Base-by-base conservation (phyloP, 139 green algal species). In the Auxenochlorella protothecoides region DNA sequence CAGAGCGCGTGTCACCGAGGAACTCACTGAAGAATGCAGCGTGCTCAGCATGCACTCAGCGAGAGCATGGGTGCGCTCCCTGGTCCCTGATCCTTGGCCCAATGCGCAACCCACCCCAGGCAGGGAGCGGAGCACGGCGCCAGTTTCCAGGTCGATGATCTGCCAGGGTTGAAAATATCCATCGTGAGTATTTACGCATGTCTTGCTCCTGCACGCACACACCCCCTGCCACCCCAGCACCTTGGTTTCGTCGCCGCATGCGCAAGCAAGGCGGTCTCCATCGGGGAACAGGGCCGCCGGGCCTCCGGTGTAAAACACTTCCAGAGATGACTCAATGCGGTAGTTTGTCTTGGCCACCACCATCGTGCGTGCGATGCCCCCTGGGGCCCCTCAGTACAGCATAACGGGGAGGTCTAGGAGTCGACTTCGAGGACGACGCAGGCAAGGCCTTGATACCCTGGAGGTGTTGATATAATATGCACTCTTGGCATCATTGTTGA, bases 281-380 rank as follows among this genome's bases (percentile, higher is more conserved):
- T 92, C 84, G 0, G 62, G 55, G 0, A 80, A 91, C 0, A 95
- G 62, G 4, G 76, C 63, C 6, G 89, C 80, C 11, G 80, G 65
- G 9, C 91, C 92, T 53, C 91, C 91, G 6, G 92, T 96, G 73
- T 93, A 97, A 54, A 97, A 97, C 0, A 90, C 87, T 65, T 96
- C 84, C 3, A 97, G 76, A 44, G 27, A 44, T 44, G 27, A 44
- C 27, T 44, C 27, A 0, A 87, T 74, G 15, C 79, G 65, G 72
- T 96, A 97, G 5, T 80, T 89, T 2, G 75, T 67, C 74, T 97
- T 97, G 12, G 65, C 27, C 5, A 16, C 4, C 13, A 59, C 59
- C 55, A 77, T 75, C n/a, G 59, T 44, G 27, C 27, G 27, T 1
- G 27, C 27, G 27, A 44, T 44, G 27, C 27, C 27, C 27, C 27